A percentile compares a stretch with the other conserved stretches of the same genome.
phyloP scores from a whole-genome alignment of 1,284 basidiomycete genomes.

The Erythrobasidium hasegawianum region DNA sequence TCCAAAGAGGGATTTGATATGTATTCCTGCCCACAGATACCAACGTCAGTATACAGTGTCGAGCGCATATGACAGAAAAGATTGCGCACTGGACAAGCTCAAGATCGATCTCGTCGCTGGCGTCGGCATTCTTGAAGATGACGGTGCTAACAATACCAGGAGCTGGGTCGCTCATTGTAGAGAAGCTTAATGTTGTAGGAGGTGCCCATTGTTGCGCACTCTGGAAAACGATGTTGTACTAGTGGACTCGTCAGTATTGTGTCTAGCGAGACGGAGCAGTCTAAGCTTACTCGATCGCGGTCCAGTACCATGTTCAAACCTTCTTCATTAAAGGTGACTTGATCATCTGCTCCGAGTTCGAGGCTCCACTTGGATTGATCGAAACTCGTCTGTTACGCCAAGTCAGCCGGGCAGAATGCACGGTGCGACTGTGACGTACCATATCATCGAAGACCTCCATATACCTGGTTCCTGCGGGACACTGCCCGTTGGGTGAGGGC shows the following conservation, averaged over 20 bases:
- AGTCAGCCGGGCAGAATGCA: background rate
- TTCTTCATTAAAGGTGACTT: background rate
- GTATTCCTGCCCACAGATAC: background rate
- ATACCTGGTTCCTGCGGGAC: background rate
- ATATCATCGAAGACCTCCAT: background rate
- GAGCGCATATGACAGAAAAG: no score
- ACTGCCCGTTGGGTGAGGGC: background rate
- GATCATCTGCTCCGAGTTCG: background rate
- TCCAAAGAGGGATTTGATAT: constrained; percentile 1
- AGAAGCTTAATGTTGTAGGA: background rate
- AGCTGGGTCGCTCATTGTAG: background rate
- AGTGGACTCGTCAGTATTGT: no score
- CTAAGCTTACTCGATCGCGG: background rate
- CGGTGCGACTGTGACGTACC: background rate
- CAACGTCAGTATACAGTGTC: background rate
- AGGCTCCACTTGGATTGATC: background rate
- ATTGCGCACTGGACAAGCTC: background rate
- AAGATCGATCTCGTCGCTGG: background rate
- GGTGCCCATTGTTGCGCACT: background rate
- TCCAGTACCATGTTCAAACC: background rate
- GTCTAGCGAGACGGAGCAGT: no score
- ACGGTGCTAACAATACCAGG: background rate
- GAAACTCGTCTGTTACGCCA: background rate
- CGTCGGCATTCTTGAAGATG: background rate
- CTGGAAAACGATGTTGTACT: background rate